A percentile compares a stretch with the other conserved stretches of the same genome.
These are phyloP conservation scores for Lasiosphaeriaceae sp. DNA, from an alignment of 495 filamentous ascomycete genomes.

Conservation along the genomic window DNA sequence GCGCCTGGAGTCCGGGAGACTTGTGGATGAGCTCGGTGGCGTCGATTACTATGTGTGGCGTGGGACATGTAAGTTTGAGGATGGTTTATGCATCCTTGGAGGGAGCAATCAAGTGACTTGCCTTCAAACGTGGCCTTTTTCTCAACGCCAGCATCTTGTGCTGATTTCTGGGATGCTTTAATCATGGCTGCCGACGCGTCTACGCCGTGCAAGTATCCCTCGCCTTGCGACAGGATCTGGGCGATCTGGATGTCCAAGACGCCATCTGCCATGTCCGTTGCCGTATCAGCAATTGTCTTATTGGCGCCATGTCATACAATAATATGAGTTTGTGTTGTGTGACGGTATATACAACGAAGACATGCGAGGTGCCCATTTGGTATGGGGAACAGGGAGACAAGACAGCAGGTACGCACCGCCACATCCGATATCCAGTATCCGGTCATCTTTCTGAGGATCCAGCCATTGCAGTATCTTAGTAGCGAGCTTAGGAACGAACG, in stretches of 20 bases:
- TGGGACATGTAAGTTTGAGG: too few species aligned
- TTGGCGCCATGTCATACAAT: background rate
- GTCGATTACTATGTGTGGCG: slow-evolving; percentile 29
- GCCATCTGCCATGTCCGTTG: slow-evolving; percentile 45
- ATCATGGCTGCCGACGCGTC: slow-evolving; percentile 69
- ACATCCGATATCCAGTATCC: slow-evolving; percentile 70
- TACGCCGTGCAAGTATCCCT: slow-evolving; percentile 54
- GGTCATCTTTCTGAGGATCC: slow-evolving; percentile 55
- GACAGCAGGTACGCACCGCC: slow-evolving; percentile 48
- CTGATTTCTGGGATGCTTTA: slow-evolving; percentile 39
- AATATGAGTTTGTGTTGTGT: too few species aligned
- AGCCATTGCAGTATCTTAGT: slow-evolving; percentile 62
- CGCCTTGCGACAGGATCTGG: slow-evolving; percentile 34
- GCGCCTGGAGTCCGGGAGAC: slow-evolving; percentile 18
- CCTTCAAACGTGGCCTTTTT: slow-evolving; percentile 44
- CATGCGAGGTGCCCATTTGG: too few species aligned
- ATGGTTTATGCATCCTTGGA: background rate
- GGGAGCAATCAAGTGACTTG: slow-evolving; percentile 4
- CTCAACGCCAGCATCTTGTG: slow-evolving; percentile 2
- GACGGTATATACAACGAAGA: too few species aligned
- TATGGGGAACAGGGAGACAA: background rate
- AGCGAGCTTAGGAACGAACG: slow-evolving; percentile 70
- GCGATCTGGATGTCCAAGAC: slow-evolving; percentile 56
- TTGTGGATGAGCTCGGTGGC: slow-evolving; percentile 23
- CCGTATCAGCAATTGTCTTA: background rate